Evolutionary conservation across 2,329 filamentous ascomycete species (phyloP).

Genomic region (Lasiodiplodia theobromae): DNA sequence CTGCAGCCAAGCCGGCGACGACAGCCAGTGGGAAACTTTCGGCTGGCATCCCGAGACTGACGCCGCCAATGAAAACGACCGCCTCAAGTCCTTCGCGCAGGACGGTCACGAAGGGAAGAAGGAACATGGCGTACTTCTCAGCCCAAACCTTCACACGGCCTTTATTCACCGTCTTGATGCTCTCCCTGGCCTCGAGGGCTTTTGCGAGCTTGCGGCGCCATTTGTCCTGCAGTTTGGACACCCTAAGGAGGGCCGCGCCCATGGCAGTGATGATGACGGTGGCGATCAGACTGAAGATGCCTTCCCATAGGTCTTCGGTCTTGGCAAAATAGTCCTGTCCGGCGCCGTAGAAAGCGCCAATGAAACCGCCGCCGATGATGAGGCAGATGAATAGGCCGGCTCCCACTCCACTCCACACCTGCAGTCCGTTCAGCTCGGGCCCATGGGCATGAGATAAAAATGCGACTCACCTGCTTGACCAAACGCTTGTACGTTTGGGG

Average conservation of each 20-base stretch:
- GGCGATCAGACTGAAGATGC: slow-evolving; percentile 77
- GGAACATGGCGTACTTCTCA: slow-evolving; percentile 86
- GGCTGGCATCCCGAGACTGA: slow-evolving; percentile 77
- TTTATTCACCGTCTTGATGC: slow-evolving; percentile 45
- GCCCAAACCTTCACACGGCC: slow-evolving; percentile 66
- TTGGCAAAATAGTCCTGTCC: slow-evolving; percentile 71
- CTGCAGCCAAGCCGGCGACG: slow-evolving; percentile 73
- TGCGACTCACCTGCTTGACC: slow-evolving; percentile 63
- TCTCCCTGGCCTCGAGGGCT: slow-evolving; percentile 66
- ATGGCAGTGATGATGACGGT: slow-evolving; percentile 81
- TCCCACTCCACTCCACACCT: slow-evolving; percentile 73
- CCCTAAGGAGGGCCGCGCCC: slow-evolving; percentile 79
- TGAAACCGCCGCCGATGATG: slow-evolving; percentile 68
- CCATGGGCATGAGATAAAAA: neutral
- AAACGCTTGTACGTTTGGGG: slow-evolving; percentile 70
- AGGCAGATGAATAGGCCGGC: slow-evolving; percentile 70
- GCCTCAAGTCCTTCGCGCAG: slow-evolving; percentile 85
- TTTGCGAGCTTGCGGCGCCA: slow-evolving; percentile 84
- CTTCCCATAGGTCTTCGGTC: slow-evolving; percentile 82
- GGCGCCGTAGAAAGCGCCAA: slow-evolving; percentile 75
- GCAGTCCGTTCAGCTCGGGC: slow-evolving; percentile 25
- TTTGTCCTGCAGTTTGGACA: slow-evolving; percentile 84
- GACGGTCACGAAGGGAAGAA: slow-evolving; percentile 87
- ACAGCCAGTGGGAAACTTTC: slow-evolving; percentile 80
- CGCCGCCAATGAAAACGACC: slow-evolving; percentile 85